Evolutionary conservation across 345 rosid species (phyloP).

Genomic region (Lepidium sativum): DNA sequence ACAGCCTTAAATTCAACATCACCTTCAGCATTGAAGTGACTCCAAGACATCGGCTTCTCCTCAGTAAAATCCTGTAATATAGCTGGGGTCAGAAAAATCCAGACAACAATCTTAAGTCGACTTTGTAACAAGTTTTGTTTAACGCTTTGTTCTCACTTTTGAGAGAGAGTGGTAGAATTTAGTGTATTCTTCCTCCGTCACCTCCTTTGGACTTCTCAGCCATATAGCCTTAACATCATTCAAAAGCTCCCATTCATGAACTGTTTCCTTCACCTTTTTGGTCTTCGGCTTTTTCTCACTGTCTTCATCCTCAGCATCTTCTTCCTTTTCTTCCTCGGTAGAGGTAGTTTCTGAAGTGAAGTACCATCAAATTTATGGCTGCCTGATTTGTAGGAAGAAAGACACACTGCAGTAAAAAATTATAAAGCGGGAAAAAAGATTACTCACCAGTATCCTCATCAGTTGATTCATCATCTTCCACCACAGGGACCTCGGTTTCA

Average conservation of each 20-base stretch:
- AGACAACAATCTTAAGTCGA: not conserved
- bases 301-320: slow-evolving; percentile 62
- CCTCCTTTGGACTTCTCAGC: slow-evolving; percentile 93
- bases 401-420: not conserved
- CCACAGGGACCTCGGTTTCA: slow-evolving; percentile 82
- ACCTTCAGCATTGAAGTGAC: slow-evolving; percentile 93
- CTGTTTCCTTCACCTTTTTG: slow-evolving; percentile 75
- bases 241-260: slow-evolving; percentile 82
- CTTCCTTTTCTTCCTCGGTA: slow-evolving; percentile 61
- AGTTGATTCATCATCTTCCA: slow-evolving; percentile 77
- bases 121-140: not conserved
- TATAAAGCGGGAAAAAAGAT: not conserved
- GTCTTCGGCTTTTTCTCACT: slow-evolving; percentile 70
- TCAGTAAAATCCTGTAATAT: slow-evolving; percentile 64
- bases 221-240: slow-evolving; percentile 98
- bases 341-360: slow-evolving; percentile 39
- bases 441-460: slow-evolving; percentile 68
- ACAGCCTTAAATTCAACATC: slow-evolving; percentile 96
- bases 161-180: slow-evolving; percentile 82
- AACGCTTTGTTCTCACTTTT: slow-evolving; percentile 43
- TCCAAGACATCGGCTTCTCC: slow-evolving; percentile 88
- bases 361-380: slow-evolving; percentile 21
- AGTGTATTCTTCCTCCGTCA: slow-evolving; percentile 85
- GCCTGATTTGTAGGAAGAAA: not conserved
- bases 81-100: slow-evolving; percentile 13